Evolutionary conservation across 2,329 filamentous ascomycete species (phyloP), one percentile per base, ranked within the genome.

Genomic region (Sclerotiophoma versabilis): DNA sequence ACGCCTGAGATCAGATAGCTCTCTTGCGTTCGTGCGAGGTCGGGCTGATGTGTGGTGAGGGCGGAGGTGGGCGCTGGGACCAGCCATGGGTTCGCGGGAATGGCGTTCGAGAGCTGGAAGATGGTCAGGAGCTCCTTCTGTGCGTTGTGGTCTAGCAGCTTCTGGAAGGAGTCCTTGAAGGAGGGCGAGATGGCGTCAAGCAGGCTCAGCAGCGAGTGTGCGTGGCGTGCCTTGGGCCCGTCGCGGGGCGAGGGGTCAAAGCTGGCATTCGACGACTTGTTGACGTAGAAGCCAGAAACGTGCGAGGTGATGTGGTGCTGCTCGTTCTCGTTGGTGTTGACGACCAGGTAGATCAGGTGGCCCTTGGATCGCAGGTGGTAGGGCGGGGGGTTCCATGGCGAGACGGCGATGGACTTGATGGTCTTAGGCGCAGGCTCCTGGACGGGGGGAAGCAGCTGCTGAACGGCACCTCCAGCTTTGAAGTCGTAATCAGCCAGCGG

Each of bases 321-420:
- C 78, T 99, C 95, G 59, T 93, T 93, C 77, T 99, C 95, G 66
- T 92, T 93, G 52, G 93, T 98, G 14, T 89, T 93, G 36, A 95
- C 83, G 59, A 92, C 83, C 17, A 99, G 83, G 76, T 99, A 99
- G 42, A 99, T 83, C 53, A 99, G 81, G 75, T 99, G 95, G 19
- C 95, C 95, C 72, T 90, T 92, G 72, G 96, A 92, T 62, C 93
- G 87, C 46, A 97, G 84, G 72, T 96, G 87, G 73, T 93, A 92
- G 39, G 95, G 95, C 33, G 93, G 93, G 30, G 96, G 95, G 78
- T 98, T 98, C 95, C 95, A 99, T 5, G 92, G 84, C 12, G 95
- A 98, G 25, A 99, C 81, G 25, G 91, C 87, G 47, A 99, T 86
- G 12, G 87, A 85, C 79, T 97, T 98, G 64, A 99, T 84, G 0